Percentiles rank a stretch among this genome's conserved stretches.
These are phyloP conservation scores for Aureobasidium sp. DNA, from an alignment of 2,329 filamentous ascomycete species.

Conservation along the genomic window DNA sequence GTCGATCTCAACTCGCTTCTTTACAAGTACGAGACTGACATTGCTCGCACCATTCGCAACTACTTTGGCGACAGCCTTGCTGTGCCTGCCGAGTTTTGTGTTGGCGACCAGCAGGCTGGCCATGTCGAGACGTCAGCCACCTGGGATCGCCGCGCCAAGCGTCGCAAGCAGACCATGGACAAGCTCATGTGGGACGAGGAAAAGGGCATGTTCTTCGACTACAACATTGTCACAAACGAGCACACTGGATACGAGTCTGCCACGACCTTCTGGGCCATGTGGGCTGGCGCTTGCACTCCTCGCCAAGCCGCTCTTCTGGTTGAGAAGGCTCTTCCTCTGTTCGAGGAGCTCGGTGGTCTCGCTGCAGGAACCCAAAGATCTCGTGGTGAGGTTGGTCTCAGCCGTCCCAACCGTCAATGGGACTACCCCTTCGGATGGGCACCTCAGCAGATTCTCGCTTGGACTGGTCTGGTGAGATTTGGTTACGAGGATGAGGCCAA, in stretches of 20 bases:
- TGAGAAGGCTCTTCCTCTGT: constrained; percentile 68
- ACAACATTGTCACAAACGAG: constrained; percentile 73
- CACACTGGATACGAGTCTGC: constrained; percentile 80
- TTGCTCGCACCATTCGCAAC: constrained; percentile 73
- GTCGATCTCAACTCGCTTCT: constrained; percentile 90
- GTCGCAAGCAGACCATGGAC: constrained; percentile 76
- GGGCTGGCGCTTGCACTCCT: constrained; percentile 81
- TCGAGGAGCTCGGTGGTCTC: constrained; percentile 81
- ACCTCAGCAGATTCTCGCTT: constrained; percentile 95
- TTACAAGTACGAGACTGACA: constrained; percentile 96
- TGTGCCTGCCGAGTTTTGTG: constrained; percentile 77
- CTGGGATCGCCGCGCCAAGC: constrained; percentile 84
- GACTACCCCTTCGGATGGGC: constrained; percentile 98
- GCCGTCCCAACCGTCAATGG: constrained; percentile 93
- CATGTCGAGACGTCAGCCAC: constrained; percentile 71
- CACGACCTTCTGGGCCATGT: constrained; percentile 96
- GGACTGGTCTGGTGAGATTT: constrained; percentile 86
- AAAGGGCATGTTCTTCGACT: constrained; percentile 96
- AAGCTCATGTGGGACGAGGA: constrained; percentile 90
- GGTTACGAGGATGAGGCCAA: constrained; percentile 87
- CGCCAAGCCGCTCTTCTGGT: constrained; percentile 81
- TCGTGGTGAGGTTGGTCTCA: constrained; percentile 66
- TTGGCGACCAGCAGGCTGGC: constrained; percentile 52
- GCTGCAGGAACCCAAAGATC: constrained; percentile 85
- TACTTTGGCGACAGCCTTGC: constrained; percentile 73